Evolutionary conservation across 305 asterid genomes (phyloP).

Genomic region (Lippia alba): DNA sequence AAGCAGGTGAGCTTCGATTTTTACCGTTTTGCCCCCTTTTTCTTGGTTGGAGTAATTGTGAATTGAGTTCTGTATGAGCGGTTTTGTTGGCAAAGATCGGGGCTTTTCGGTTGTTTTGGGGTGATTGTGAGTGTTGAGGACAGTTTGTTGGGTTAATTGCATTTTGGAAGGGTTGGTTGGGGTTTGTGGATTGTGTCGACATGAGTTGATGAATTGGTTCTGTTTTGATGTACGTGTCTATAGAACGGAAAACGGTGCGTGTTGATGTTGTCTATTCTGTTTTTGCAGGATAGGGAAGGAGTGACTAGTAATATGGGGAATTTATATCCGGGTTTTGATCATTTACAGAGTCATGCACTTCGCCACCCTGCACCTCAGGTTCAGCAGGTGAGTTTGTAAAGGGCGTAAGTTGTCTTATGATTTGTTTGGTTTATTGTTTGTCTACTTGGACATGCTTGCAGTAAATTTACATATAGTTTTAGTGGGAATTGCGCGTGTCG

Average conservation of each 20-base stretch:
- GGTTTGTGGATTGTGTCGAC: neutral
- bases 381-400: conserved; percentile 44
- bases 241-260: neutral
- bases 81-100: neutral
- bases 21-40: conserved; percentile 13
- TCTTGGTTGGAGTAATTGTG: neutral
- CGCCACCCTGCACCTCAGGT: conserved; percentile 53
- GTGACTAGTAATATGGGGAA: conserved; percentile 47
- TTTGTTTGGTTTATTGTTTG: neutral
- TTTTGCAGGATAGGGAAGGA: conserved; percentile 58
- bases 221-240: neutral
- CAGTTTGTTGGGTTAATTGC: neutral
- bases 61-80: neutral
- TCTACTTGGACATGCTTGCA: neutral
- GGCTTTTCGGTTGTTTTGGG: neutral
- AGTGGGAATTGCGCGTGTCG: neutral
- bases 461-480: neutral
- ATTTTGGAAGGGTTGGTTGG: neutral
- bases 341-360: conserved; percentile 54
- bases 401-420: neutral
- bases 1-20: conserved; percentile 43
- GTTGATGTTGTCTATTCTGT: neutral
- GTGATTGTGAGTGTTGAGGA: neutral
- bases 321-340: conserved; percentile 57
- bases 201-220: neutral